phyloP scores from a whole-genome alignment of 2,329 filamentous ascomycete genomes.

The Paecilomyces fulvus region DNA sequence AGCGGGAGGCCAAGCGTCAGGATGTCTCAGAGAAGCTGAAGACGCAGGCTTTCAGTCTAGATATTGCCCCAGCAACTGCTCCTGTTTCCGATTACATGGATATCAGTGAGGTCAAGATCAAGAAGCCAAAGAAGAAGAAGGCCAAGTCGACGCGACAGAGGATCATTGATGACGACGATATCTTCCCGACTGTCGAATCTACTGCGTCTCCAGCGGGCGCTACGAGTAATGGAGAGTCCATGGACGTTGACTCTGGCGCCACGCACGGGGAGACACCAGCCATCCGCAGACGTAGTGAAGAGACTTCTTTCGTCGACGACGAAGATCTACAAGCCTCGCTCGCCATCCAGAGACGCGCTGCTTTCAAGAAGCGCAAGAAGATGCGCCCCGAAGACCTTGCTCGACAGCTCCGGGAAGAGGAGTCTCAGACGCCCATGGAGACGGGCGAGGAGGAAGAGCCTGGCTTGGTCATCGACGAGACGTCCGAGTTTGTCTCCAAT shows the following conservation, averaged over 20 bases:
- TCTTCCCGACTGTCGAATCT: slow-evolving; percentile 33
- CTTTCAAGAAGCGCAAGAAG: slow-evolving; percentile 87
- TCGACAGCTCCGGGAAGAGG: slow-evolving; percentile 62
- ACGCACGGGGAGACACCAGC: slow-evolving; percentile 30
- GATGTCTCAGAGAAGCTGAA: slow-evolving; percentile 53
- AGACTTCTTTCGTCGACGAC: slow-evolving; percentile 73
- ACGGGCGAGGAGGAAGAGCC: slow-evolving; percentile 51
- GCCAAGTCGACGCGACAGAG: slow-evolving; percentile 66
- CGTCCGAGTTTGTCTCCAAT: slow-evolving; percentile 86
- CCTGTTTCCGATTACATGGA: slow-evolving; percentile 83
- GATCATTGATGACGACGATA: slow-evolving; percentile 53
- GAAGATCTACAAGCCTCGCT: slow-evolving; percentile 85
- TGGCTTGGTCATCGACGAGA: slow-evolving; percentile 89
- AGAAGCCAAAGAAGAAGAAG: slow-evolving; percentile 85
- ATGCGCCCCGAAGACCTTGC: slow-evolving; percentile 79
- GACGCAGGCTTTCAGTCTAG: slow-evolving; percentile 65
- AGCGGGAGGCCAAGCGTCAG: slow-evolving; percentile 48
- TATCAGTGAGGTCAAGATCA: slow-evolving; percentile 77
- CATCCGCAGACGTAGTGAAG: slow-evolving; percentile 56
- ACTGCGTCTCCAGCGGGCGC: slow-evolving; percentile 17
- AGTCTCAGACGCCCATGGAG: slow-evolving; percentile 45
- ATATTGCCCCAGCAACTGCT: slow-evolving; percentile 49
- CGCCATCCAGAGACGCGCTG: slow-evolving; percentile 70
- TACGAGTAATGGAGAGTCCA: slow-evolving; percentile 41
- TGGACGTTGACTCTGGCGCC: slow-evolving; percentile 62